These are phyloP conservation scores for Kwoniella pini DNA, from an alignment of 768 basidiomycete species.

Conservation along the genomic window DNA sequence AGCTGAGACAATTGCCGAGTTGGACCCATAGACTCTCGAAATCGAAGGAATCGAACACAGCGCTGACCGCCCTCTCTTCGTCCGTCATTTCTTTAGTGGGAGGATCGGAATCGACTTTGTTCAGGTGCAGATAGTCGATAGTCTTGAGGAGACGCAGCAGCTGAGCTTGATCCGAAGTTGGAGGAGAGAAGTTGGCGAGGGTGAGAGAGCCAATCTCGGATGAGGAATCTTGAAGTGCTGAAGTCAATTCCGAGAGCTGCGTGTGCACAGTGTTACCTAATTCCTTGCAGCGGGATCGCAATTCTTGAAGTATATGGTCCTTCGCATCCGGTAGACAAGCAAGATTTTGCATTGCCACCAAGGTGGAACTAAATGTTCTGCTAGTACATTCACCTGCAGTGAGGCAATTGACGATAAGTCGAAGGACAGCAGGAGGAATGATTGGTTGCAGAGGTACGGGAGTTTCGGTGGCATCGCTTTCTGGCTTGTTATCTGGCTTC, in stretches of 20 bases:
- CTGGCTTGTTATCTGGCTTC: neutral
- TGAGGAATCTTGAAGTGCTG: slow-evolving; percentile 65
- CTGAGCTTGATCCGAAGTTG: slow-evolving; percentile 95
- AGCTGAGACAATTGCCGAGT: slow-evolving; percentile 81
- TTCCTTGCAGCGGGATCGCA: slow-evolving; percentile 80
- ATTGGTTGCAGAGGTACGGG: slow-evolving; percentile 62
- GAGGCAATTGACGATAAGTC: slow-evolving; percentile 91
- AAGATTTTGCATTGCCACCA: slow-evolving; percentile 87
- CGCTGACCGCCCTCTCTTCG: slow-evolving; percentile 68
- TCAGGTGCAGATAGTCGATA: slow-evolving; percentile 82
- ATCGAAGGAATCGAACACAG: slow-evolving; percentile 86
- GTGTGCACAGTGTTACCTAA: slow-evolving; percentile 72
- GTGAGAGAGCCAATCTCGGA: slow-evolving; percentile 61
- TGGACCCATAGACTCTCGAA: slow-evolving; percentile 86
- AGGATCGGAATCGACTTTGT: slow-evolving; percentile 37
- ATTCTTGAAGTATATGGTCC: slow-evolving; percentile 83
- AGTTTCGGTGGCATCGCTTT: neutral
- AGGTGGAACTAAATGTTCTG: slow-evolving; percentile 90
- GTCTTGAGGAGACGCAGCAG: slow-evolving; percentile 92
- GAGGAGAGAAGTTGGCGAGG: slow-evolving; percentile 86
- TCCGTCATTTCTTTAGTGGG: slow-evolving; percentile 32
- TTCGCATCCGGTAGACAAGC: slow-evolving; percentile 84
- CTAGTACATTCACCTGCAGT: slow-evolving; percentile 97
- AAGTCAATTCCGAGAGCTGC: slow-evolving; percentile 76
- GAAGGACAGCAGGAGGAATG: slow-evolving; percentile 79